These are phyloP conservation scores for Vitis cinerea DNA, from an alignment of 164 flowering plant genomes.

Conservation along the genomic window DNA sequence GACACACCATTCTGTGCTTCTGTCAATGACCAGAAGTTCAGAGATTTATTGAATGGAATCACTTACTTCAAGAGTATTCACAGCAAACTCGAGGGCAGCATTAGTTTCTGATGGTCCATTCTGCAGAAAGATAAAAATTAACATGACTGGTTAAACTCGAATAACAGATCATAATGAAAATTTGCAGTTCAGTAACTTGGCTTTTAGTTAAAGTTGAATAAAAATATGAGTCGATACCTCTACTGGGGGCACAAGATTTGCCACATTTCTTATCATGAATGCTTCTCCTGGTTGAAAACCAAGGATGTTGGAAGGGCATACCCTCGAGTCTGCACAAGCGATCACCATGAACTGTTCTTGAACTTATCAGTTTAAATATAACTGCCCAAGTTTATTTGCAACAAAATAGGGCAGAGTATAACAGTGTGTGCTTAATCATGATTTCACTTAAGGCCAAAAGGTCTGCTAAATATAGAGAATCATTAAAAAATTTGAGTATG, in stretches of 20 bases:
- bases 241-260: constrained; percentile 34
- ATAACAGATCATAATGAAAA: neutral
- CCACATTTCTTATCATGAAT: constrained; percentile 36
- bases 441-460: no score
- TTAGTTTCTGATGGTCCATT: constrained; percentile 78
- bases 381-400: neutral
- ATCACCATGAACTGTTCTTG: constrained; percentile 42
- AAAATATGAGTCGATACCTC: constrained; percentile 32
- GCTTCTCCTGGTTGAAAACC: constrained; percentile 42
- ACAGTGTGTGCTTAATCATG: no score
- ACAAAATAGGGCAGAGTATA: neutral
- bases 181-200: neutral
- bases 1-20: neutral
- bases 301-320: constrained; percentile 35
- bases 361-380: constrained; percentile 29
- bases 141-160: neutral
- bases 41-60: neutral
- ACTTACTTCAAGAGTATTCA: constrained; percentile 70
- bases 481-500: neutral
- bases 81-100: constrained; percentile 93
- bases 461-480: neutral
- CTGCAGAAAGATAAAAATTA: constrained; percentile 36
- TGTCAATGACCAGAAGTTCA: neutral
- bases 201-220: neutral
- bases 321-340: constrained; percentile 42